Percentiles rank a stretch among this genome's conserved stretches.
These are phyloP conservation scores for Candida lessepsii DNA, from an alignment of 805 yeast species.

Conservation along the genomic window DNA sequence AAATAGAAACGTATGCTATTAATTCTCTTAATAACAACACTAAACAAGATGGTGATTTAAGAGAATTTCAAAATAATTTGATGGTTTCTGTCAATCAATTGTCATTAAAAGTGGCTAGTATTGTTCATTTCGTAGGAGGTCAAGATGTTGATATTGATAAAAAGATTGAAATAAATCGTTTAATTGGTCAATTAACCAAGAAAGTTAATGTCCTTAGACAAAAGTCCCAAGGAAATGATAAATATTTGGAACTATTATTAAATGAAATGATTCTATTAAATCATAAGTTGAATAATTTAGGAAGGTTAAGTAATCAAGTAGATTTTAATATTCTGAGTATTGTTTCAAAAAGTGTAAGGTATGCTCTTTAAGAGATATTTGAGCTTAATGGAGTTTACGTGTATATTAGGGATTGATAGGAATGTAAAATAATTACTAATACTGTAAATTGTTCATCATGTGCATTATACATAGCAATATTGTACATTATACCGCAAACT, in stretches of 20 bases:
- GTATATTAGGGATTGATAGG: too few relatives aligned
- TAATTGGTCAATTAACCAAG: constrained; percentile 24
- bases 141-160: constrained; percentile 8
- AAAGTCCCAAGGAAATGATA: neutral
- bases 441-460: too few relatives aligned
- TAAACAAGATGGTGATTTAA: constrained; percentile 20
- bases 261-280: constrained; percentile 31
- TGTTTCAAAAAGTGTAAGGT: constrained; percentile 1
- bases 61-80: constrained; percentile 4
- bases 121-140: constrained; percentile 18
- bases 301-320: constrained; percentile 16
- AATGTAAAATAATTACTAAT: too few relatives aligned
- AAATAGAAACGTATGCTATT: constrained; percentile 33
- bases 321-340: constrained; percentile 6
- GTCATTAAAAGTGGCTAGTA: constrained; percentile 19
- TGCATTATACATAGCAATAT: too few relatives aligned
- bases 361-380: neutral
- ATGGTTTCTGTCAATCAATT: constrained; percentile 21
- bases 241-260: constrained; percentile 19
- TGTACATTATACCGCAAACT: too few relatives aligned
- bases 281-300: constrained; percentile 26
- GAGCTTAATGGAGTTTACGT: too few relatives aligned
- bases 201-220: constrained; percentile 14
- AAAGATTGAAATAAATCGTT: constrained; percentile 21
- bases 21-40: constrained; percentile 30